Percentiles rank a stretch among this genome's conserved stretches.
Conservation (phyloP, 164 flowering plant species). For the Macadamia integrifolia region DNA sequence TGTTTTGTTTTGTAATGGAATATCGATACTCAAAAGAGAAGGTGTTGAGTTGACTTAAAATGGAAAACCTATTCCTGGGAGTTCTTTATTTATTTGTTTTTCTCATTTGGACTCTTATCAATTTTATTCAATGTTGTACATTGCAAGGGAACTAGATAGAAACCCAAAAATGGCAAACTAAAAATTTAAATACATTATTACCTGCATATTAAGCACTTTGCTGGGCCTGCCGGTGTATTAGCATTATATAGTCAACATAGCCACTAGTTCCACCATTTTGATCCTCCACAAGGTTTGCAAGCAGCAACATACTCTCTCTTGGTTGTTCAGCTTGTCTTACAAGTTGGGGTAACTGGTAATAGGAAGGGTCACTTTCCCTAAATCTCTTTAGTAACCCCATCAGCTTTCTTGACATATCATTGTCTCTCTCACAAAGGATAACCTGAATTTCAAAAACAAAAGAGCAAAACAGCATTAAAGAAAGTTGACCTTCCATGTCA, state of each 20-base stretch:
- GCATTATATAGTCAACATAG: conserved; percentile 78
- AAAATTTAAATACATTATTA: conserved; percentile 7
- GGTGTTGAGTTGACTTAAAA: too few relatives aligned
- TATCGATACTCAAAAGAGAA: too few relatives aligned
- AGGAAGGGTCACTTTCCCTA: conserved; percentile 59
- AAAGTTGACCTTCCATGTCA: too few relatives aligned
- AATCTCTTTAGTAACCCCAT: conserved; percentile 42
- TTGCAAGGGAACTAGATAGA: background rate
- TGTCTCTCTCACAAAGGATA: conserved; percentile 45
- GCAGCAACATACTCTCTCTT: conserved; percentile 76
- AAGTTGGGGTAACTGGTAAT: conserved; percentile 66
- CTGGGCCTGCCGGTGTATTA: conserved; percentile 79
- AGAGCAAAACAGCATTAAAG: background rate
- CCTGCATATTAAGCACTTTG: conserved; percentile 54
- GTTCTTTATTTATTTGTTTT: too few relatives aligned
- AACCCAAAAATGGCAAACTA: background rate
- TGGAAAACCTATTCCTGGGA: too few relatives aligned
- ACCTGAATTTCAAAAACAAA: conserved; percentile 39
- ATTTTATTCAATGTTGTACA: background rate
- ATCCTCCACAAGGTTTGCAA: conserved; percentile 80
- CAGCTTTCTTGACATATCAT: conserved; percentile 69
- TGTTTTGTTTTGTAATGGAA: too few relatives aligned
- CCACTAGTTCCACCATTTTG: conserved; percentile 65
- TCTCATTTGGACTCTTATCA: too few relatives aligned
- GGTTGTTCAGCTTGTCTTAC: conserved; percentile 96